Conservation (phyloP, 2,329 filamentous ascomycete species). For the Byssoonygena ceratinophila region DNA sequence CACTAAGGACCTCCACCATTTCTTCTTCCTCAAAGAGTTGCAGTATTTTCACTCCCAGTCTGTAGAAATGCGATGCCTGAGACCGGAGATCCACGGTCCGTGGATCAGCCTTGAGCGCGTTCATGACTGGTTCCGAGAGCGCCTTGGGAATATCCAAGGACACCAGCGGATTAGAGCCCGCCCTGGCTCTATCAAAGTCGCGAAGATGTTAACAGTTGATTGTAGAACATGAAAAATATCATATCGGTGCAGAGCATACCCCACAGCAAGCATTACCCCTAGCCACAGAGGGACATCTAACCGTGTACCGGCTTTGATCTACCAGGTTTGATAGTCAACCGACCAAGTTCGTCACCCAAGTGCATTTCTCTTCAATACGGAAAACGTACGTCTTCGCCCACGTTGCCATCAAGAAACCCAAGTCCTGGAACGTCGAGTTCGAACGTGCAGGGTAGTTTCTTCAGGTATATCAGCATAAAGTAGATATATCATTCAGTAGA, state of each 20-base stretch:
- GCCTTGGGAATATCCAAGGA: slow-evolving; percentile 72
- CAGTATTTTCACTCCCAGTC: slow-evolving; percentile 70
- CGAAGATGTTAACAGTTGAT: not conserved
- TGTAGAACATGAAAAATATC: not conserved
- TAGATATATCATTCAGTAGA: not conserved
- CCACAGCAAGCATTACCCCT: slow-evolving; percentile 77
- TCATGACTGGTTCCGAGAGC: slow-evolving; percentile 67
- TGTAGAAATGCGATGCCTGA: slow-evolving; percentile 79
- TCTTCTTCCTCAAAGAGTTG: slow-evolving; percentile 88
- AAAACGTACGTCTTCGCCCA: slow-evolving; percentile 45
- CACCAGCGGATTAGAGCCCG: slow-evolving; percentile 41
- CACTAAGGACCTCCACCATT: slow-evolving; percentile 57
- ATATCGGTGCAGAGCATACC: slow-evolving; percentile 6
- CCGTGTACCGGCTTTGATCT: slow-evolving; percentile 70
- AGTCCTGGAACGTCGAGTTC: slow-evolving; percentile 78
- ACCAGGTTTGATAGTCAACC: slow-evolving; percentile 17
- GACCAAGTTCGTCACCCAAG: not conserved
- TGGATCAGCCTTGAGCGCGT: slow-evolving; percentile 83
- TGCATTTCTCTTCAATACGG: not conserved
- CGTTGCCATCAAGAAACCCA: slow-evolving; percentile 79
- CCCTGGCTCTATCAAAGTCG: not conserved
- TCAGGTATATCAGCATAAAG: not conserved
- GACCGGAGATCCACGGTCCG: slow-evolving; percentile 73
- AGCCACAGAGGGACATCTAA: slow-evolving; percentile 87
- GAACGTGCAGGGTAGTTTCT: slow-evolving; percentile 96